phyloP scores from a whole-genome alignment of 202 grass and related monocot genomes.

The Schoenoplectus triqueter region DNA sequence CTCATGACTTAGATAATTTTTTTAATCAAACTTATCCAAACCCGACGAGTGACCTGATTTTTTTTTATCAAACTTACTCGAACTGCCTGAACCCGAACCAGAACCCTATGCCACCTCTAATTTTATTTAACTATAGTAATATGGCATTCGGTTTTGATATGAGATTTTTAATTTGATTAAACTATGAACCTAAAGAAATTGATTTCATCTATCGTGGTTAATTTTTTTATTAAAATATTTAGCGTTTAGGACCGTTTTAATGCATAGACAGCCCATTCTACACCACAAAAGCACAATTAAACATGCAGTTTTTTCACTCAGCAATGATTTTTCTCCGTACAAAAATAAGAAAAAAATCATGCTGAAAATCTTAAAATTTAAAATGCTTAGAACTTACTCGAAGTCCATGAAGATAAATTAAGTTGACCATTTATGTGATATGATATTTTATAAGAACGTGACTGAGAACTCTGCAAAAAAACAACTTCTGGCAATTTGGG shows the following conservation, averaged over 20 bases:
- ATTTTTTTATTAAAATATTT: no score
- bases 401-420: not conserved
- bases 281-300: no score
- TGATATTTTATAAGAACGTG: not conserved
- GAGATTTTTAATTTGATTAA: not conserved
- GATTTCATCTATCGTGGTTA: not conserved
- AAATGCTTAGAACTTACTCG: no score
- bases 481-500: not conserved
- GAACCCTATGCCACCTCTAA: no score
- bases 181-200: not conserved
- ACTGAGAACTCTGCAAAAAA: not conserved
- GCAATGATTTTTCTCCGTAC: not conserved
- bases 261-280: no score
- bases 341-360: conserved; percentile 8
- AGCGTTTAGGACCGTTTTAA: no score
- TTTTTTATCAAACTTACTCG: no score
- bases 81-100: no score
- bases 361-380: no score
- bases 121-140: not conserved
- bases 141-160: not conserved
- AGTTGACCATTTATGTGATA: not conserved
- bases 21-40: no score
- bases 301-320: not conserved
- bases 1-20: no score
- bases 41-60: no score